Conservation (phyloP, 2,329 filamentous ascomycete species). For the Pestalotiopsis sp. region DNA sequence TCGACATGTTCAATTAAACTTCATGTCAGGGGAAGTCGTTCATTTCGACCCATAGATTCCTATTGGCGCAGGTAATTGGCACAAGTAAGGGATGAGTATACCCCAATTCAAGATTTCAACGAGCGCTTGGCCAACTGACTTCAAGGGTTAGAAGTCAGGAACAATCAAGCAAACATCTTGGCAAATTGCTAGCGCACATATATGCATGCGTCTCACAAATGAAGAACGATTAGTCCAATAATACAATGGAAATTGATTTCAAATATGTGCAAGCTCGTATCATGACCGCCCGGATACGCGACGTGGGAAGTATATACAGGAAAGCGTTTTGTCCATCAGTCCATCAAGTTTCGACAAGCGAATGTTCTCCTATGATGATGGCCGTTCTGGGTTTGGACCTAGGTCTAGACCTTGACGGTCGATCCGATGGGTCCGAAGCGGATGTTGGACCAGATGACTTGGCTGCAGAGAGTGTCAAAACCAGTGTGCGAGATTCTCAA, state of each 20-base stretch:
- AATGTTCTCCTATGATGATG: not conserved
- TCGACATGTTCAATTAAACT: too few relatives aligned
- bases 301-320: not conserved
- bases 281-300: not conserved
- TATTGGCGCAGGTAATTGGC: too few relatives aligned
- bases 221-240: not conserved
- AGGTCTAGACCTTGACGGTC: slow-evolving; percentile 35
- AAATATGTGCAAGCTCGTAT: not conserved
- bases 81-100: too few relatives aligned
- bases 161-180: too few relatives aligned
- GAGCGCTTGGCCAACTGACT: too few relatives aligned
- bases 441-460: slow-evolving; percentile 50
- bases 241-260: not conserved
- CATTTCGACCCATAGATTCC: too few relatives aligned
- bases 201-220: too few relatives aligned
- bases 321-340: not conserved
- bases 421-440: slow-evolving; percentile 47
- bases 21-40: too few relatives aligned
- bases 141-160: too few relatives aligned
- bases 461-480: slow-evolving; percentile 26
- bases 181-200: too few relatives aligned
- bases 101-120: too few relatives aligned
- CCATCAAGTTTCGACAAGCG: not conserved
- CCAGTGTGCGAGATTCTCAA: too few relatives aligned
- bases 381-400: not conserved